phyloP scores from a whole-genome alignment of 2,329 filamentous ascomycete genomes.

The Ceratocystis destructans region DNA sequence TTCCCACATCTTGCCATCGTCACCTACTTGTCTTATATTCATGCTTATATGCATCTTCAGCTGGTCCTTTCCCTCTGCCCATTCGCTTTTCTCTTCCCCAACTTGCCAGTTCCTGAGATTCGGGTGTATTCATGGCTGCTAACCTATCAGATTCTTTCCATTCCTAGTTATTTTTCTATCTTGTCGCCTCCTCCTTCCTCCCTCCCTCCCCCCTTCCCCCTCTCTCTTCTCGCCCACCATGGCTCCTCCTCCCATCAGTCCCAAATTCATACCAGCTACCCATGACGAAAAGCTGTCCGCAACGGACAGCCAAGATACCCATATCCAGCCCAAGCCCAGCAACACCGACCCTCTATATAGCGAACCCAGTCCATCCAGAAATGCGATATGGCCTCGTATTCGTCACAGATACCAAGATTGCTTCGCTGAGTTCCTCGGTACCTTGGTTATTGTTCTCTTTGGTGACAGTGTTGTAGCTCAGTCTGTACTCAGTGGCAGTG shows the following conservation, averaged over 20 bases:
- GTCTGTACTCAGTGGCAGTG: conserved; percentile 41
- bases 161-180: neutral
- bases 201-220: no score
- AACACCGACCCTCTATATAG: conserved; percentile 4
- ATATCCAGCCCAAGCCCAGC: conserved; percentile 1
- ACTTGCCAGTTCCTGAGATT: neutral
- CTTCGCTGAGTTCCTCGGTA: conserved; percentile 55
- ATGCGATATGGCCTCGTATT: conserved; percentile 37
- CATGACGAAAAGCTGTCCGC: neutral
- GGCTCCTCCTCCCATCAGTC: conserved; percentile 5
- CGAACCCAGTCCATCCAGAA: neutral
- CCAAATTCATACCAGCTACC: neutral
- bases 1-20: neutral
- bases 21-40: neutral
- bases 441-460: conserved; percentile 54
- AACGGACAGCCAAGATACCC: neutral
- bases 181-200: neutral
- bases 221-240: neutral
- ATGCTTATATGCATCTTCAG: neutral
- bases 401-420: conserved; percentile 41
- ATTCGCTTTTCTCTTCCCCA: neutral
- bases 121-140: neutral
- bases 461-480: conserved; percentile 60
- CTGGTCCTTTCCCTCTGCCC: neutral
- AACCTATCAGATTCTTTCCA: neutral